Evolutionary conservation across 2,329 filamentous ascomycete genomes (phyloP).

Genomic region (Colletotrichum nymphaeae): DNA sequence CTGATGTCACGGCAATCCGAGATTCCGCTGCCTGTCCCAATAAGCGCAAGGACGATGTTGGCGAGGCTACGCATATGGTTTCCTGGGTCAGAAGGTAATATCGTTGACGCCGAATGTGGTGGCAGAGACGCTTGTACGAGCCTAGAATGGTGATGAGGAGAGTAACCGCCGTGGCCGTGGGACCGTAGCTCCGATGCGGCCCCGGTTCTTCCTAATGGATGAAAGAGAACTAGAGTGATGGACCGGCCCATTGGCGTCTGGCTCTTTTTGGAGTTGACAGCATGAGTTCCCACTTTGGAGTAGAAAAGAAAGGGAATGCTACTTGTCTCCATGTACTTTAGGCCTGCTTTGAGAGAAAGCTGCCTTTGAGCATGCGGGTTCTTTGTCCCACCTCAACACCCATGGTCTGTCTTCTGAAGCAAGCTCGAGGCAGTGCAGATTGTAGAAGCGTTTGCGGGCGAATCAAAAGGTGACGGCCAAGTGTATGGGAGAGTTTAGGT

Average conservation of each 20-base stretch:
- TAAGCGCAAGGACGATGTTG: not conserved
- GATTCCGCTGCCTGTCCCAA: not conserved
- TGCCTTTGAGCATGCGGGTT: not conserved
- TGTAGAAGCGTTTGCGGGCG: not conserved
- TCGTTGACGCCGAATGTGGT: not conserved
- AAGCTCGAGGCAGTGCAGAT: not conserved
- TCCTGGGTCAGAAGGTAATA: not conserved
- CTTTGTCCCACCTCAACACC: constrained; percentile 13
- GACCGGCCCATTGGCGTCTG: not conserved
- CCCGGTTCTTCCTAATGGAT: not conserved
- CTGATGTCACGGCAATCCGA: not conserved
- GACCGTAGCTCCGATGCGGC: not conserved
- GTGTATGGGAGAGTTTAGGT: not conserved
- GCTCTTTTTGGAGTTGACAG: constrained; percentile 10
- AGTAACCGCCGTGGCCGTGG: constrained; percentile 6
- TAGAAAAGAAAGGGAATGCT: not conserved
- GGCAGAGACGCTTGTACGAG: constrained; percentile 1
- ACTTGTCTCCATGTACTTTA: not conserved
- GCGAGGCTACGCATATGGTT: not conserved
- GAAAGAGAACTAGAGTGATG: constrained; percentile 6
- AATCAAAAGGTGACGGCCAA: not conserved
- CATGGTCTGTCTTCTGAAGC: not conserved
- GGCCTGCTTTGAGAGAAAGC: not conserved
- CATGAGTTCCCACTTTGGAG: not conserved
- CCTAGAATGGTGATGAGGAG: constrained; percentile 10